Evolutionary conservation across 441 rosid genomes (phyloP), one percentile per base, ranked within the genome.

Genomic region (Syzygium syzygioides): DNA sequence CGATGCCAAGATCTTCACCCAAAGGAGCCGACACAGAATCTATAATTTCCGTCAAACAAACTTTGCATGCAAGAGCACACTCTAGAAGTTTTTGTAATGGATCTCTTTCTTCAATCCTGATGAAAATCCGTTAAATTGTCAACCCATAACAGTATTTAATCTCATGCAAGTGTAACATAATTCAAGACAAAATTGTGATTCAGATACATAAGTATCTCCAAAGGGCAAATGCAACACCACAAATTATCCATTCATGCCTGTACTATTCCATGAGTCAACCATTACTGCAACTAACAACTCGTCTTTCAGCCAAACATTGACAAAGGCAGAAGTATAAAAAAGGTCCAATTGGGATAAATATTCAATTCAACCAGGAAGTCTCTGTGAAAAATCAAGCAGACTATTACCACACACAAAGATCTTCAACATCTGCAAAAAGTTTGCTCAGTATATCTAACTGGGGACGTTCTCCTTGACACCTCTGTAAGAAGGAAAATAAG

Each of bases 61-160:
- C 88, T 91, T 90, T 93, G 90, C 92, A 94, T 88, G 91, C 91
- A 91, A 85, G 86, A 89, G 95, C 95, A 89, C 91, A 88, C 88
- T 93, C 93, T 85, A 95, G 94, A 88, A 95, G 89, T 59, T 91
- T 83, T 88, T 88, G 92, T 89, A 96, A 89, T 37, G 87, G 30
- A 60, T 88, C 92, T 85, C 86, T 90, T 91, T 94, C 98, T 89
- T 93, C 94, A 90, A 96, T 86, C 94, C 98, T 95, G 95, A 86
- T 84, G 87, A 88, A 87, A 87, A 45, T 76, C 83, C 3, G 12
- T 76, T 41, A 41, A 41, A 76, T 76, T 55, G 87, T 85, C 48
- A 85, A 85, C 23, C 66, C 87, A 55, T 45, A 56, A 32, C 64
- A 85, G 68, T 59, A 85, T 85, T 85, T 37, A 41, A 85, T 85